Conservation (phyloP, 1,284 basidiomycete genomes). For the Ceratobasidium sp. region DNA sequence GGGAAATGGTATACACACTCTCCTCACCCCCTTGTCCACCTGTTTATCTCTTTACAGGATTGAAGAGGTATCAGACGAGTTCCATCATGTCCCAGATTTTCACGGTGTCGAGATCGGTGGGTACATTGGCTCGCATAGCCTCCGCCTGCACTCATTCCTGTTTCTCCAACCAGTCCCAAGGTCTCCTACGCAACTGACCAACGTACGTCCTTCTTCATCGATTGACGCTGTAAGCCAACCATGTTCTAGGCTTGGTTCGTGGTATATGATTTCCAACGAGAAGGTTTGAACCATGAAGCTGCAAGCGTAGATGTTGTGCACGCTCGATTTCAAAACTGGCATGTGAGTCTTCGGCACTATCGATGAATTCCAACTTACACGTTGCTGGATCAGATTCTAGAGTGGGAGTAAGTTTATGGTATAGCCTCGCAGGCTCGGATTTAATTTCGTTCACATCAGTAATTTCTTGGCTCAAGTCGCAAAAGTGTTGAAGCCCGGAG, state of each 20-base stretch:
- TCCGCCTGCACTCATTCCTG: neutral
- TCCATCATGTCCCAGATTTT: constrained; percentile 2
- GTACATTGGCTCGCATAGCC: neutral
- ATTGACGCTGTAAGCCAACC: neutral
- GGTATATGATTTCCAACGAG: constrained; percentile 33
- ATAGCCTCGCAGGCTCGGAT: neutral
- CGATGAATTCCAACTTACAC: constrained; percentile 2
- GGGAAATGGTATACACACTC: constrained; percentile 19
- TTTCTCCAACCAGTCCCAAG: constrained; percentile 3
- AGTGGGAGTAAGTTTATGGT: constrained; percentile 20
- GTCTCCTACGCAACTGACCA: neutral
- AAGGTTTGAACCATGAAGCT: neutral
- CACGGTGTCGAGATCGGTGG: constrained; percentile 25
- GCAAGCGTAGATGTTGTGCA: constrained; percentile 22
- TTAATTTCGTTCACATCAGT: neutral
- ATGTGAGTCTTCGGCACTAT: constrained; percentile 20
- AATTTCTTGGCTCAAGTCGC: neutral
- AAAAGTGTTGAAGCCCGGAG: constrained; percentile 27
- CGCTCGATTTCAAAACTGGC: constrained; percentile 36
- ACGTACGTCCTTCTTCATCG: neutral
- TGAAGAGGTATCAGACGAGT: constrained; percentile 19
- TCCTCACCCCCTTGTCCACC: neutral
- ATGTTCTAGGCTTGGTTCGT: neutral
- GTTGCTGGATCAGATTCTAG: constrained; percentile 19
- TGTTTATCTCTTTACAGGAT: constrained; percentile 9